Percentiles rank a stretch among this genome's conserved stretches.
Conservation (phyloP, 2,329 filamentous ascomycete species). For the Epichloe scottii region DNA sequence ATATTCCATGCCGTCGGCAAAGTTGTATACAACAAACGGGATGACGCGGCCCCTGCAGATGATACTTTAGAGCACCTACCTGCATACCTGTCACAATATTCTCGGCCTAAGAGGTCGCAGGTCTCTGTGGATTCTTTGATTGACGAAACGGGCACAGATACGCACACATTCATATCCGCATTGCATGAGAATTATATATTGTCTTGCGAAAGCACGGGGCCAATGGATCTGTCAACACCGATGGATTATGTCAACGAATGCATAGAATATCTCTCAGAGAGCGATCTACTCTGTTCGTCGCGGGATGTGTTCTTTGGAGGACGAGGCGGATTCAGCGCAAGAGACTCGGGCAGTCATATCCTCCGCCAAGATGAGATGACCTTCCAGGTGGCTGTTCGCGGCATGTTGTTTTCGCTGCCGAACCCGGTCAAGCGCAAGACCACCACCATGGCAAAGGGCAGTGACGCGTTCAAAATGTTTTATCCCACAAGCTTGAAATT, state of each 20-base stretch:
- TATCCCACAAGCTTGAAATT: conserved; percentile 77
- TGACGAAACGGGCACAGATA: conserved; percentile 87
- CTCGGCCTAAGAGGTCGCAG: conserved; percentile 49
- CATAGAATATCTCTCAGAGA: conserved; percentile 74
- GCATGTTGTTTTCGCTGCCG: conserved; percentile 74
- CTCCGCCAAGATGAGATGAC: conserved; percentile 88
- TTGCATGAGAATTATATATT: conserved; percentile 88
- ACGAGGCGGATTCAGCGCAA: conserved; percentile 37
- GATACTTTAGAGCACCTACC: conserved; percentile 44
- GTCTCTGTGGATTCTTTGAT: conserved; percentile 66
- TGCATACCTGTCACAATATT: conserved; percentile 40
- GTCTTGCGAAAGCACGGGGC: conserved; percentile 55
- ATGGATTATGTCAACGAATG: conserved; percentile 75
- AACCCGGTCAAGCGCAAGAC: conserved; percentile 67
- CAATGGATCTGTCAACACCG: conserved; percentile 43
- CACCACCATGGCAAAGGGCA: conserved; percentile 28
- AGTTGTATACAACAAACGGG: conserved; percentile 90
- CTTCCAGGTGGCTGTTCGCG: conserved; percentile 81
- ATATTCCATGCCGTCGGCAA: conserved; percentile 96
- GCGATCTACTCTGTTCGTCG: conserved; percentile 71
- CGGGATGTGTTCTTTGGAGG: conserved; percentile 56
- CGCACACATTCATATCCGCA: conserved; percentile 76
- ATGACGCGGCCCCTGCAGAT: conserved; percentile 34
- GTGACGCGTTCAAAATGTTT: conserved; percentile 75
- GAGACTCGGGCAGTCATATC: conserved; percentile 54